Percentiles rank a stretch among this genome's conserved stretches.
Evolutionary conservation across 352 stramenopile species (phyloP).

Genomic region (Ophiocytium majus): DNA sequence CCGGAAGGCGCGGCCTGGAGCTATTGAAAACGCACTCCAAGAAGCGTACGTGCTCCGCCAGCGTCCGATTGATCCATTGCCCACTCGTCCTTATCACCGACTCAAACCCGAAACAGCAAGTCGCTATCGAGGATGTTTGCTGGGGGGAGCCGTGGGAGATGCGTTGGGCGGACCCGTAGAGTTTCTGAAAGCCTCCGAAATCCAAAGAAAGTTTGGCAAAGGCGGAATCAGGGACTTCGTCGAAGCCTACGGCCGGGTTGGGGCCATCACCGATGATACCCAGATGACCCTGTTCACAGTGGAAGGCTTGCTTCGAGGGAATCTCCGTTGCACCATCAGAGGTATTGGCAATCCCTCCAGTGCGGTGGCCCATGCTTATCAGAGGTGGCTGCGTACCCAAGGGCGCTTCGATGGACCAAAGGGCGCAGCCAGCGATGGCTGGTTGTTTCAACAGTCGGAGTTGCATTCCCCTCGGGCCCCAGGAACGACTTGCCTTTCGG

Average conservation of each 20-base stretch:
- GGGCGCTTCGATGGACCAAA: background rate
- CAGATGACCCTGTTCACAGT: constrained; percentile 14
- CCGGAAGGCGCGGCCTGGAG: too few relatives aligned
- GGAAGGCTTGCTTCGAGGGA: background rate
- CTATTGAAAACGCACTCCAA: too few relatives aligned
- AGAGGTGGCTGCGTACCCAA: constrained; percentile 4
- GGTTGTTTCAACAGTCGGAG: background rate
- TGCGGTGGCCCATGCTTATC: background rate
- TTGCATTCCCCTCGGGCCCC: background rate
- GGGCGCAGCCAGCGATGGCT: background rate
- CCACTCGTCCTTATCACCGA: too few relatives aligned
- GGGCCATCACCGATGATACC: constrained; percentile 4
- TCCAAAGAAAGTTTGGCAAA: background rate
- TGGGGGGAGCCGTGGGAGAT: background rate
- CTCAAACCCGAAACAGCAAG: too few relatives aligned
- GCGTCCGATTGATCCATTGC: too few relatives aligned
- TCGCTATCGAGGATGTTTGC: background rate
- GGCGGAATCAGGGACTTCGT: background rate
- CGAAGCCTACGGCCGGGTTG: background rate
- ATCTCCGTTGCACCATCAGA: background rate
- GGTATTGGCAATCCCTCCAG: background rate
- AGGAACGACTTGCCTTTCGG: background rate
- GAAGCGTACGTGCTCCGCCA: too few relatives aligned
- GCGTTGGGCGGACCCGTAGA: background rate
- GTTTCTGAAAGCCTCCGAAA: background rate